These are phyloP conservation scores for Xanthoconium separans DNA, from an alignment of 1,284 basidiomycete species.

Conservation along the genomic window DNA sequence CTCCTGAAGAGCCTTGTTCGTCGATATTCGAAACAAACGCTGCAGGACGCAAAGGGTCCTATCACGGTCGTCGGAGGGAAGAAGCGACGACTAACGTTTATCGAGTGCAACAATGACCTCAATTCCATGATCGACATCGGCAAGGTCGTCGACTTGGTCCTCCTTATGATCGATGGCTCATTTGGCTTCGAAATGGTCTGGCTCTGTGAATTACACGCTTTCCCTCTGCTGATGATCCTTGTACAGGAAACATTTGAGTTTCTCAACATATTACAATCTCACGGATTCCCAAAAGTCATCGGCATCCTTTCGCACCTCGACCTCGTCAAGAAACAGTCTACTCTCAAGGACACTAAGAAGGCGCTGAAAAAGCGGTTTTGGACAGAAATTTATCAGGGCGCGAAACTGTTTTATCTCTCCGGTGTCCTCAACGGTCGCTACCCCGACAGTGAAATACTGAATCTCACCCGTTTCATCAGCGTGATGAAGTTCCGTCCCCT, in stretches of 20 bases:
- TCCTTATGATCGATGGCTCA: conserved; percentile 97
- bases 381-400: conserved; percentile 99
- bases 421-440: conserved; percentile 98
- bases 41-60: conserved; percentile 90
- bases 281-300: conserved; percentile 98
- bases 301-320: conserved; percentile 96
- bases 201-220: not conserved
- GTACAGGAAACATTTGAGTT: conserved; percentile 95
- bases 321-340: conserved; percentile 91
- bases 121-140: conserved; percentile 98
- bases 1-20: conserved; percentile 91
- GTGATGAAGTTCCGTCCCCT: conserved; percentile 99
- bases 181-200: conserved; percentile 98
- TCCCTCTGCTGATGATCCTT: not conserved
- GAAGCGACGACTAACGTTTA: conserved; percentile 88
- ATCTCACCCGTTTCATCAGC: conserved; percentile 93
- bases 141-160: conserved; percentile 93
- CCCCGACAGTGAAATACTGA: conserved; percentile 95
- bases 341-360: conserved; percentile 91
- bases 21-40: conserved; percentile 92
- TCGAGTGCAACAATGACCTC: conserved; percentile 97
- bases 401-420: conserved; percentile 97
- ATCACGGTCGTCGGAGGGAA: conserved; percentile 96
- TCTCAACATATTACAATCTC: conserved; percentile 93
- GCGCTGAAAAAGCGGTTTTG: conserved; percentile 98